A percentile compares a stretch with the other conserved stretches of the same genome.
These are phyloP conservation scores for Neonectria ditissima DNA, from an alignment of 2,329 filamentous ascomycete species.

Conservation along the genomic window DNA sequence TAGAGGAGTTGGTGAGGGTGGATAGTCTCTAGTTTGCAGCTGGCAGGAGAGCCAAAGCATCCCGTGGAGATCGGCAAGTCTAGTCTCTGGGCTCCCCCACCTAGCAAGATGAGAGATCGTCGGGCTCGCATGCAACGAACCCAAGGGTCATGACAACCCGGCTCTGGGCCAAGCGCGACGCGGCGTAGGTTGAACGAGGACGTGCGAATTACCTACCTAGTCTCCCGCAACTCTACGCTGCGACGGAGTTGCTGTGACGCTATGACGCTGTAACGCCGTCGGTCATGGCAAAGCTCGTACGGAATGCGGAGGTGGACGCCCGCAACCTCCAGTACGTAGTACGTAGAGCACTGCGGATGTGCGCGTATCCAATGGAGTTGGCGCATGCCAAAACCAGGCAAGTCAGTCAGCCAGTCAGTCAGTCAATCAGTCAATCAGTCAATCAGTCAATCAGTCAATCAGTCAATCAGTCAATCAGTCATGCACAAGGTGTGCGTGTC, in stretches of 20 bases:
- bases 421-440: background rate
- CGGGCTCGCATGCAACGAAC: conserved; percentile 25
- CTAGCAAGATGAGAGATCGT: conserved; percentile 18
- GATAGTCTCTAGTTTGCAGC: background rate
- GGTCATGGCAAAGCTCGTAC: conserved; percentile 17
- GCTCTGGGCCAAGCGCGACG: conserved; percentile 27
- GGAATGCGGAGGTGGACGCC: conserved; percentile 30
- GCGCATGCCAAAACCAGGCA: background rate
- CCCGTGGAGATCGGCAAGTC: conserved; percentile 6
- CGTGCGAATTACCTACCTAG: background rate
- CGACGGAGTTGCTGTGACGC: too few species aligned
- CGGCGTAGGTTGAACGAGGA: background rate
- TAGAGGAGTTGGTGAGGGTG: background rate
- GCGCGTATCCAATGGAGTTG: background rate
- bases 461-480: background rate
- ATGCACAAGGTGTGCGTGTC: conserved; percentile 17
- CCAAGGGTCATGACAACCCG: conserved; percentile 33
- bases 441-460: conserved; percentile 9
- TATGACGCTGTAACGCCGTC: background rate
- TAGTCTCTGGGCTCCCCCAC: conserved; percentile 3
- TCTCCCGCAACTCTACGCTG: background rate
- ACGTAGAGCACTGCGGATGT: background rate
- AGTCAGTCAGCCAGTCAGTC: too few species aligned
- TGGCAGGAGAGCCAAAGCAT: background rate
- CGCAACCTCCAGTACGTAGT: too few species aligned